Evolutionary conservation across 805 yeast species (phyloP).

Genomic region (Lachancea sp.): DNA sequence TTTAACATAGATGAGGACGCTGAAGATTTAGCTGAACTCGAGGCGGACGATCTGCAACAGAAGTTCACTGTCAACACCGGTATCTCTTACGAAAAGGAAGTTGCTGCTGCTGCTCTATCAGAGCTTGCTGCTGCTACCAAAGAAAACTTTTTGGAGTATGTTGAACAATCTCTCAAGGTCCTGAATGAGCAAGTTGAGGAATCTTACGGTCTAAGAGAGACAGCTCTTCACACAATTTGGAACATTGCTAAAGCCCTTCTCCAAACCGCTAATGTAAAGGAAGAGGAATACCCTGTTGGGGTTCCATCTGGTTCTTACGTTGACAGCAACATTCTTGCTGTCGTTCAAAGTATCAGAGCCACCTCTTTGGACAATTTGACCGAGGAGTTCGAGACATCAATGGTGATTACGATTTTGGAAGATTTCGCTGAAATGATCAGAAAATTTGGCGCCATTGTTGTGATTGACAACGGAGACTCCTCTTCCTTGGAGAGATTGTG

Average conservation of each 20-base stretch:
- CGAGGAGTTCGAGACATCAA: constrained; percentile 77
- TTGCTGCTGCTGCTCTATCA: constrained; percentile 82
- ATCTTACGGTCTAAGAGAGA: constrained; percentile 86
- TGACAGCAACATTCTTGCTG: constrained; percentile 47
- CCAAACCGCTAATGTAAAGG: constrained; percentile 39
- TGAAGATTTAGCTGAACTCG: constrained; percentile 41
- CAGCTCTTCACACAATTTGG: constrained; percentile 80
- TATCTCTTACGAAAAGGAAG: constrained; percentile 91
- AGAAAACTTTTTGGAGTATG: constrained; percentile 68
- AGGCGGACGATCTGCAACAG: constrained; percentile 59
- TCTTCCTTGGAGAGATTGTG: constrained; percentile 63
- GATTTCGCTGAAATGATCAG: constrained; percentile 60
- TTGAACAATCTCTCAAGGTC: constrained; percentile 59
- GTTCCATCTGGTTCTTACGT: constrained; percentile 56
- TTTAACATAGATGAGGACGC: constrained; percentile 52
- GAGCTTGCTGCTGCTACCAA: constrained; percentile 88
- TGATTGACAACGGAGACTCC: constrained; percentile 53
- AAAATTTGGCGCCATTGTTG: constrained; percentile 61
- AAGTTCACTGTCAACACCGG: constrained; percentile 87
- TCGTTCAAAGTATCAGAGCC: constrained; percentile 62
- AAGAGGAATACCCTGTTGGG: constrained; percentile 55
- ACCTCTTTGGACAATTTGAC: constrained; percentile 55
- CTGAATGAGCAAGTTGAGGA: constrained; percentile 70
- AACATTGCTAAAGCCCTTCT: constrained; percentile 68
- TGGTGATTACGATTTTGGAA: constrained; percentile 76